Evolutionary conservation across 345 rosid genomes (phyloP).

Genomic region (Clarkia xantiana): DNA sequence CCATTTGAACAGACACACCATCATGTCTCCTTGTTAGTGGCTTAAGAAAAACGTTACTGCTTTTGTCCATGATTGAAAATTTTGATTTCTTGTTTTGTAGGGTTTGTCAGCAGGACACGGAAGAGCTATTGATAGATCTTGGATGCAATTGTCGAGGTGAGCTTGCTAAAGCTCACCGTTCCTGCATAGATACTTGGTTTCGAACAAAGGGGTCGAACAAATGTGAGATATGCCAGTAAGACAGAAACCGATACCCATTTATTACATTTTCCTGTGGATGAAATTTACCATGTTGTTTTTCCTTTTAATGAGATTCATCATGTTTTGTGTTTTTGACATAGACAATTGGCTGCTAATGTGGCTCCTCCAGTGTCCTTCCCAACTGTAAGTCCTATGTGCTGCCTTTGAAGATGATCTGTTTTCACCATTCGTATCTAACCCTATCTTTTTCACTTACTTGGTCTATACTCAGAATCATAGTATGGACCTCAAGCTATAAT

Average conservation of each 20-base stretch:
- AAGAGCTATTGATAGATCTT: constrained; percentile 60
- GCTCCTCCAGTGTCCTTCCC: constrained; percentile 56
- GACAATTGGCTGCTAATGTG: constrained; percentile 54
- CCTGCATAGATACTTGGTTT: constrained; percentile 86
- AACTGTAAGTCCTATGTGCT: constrained; percentile 34
- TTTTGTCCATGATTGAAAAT: not conserved
- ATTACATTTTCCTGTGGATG: no score
- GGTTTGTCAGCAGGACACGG: constrained; percentile 83
- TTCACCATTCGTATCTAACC: no score
- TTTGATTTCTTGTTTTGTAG: constrained; percentile 19
- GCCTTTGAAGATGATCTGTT: no score
- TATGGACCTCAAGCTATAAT: no score
- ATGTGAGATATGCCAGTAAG: constrained; percentile 90
- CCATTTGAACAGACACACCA: no score
- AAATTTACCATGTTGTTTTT: no score
- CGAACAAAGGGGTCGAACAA: constrained; percentile 68
- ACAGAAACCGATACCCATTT: not conserved
- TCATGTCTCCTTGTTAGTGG: no score
- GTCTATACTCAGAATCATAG: no score
- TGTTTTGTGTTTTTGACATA: constrained; percentile 21
- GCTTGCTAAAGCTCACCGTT: constrained; percentile 58
- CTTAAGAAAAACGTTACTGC: not conserved
- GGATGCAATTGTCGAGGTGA: constrained; percentile 88
- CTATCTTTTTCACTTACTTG: no score
- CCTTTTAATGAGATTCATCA: no score